Conservation (phyloP, 352 stramenopile genomes). For the Thraustochytrium striatum region DNA sequence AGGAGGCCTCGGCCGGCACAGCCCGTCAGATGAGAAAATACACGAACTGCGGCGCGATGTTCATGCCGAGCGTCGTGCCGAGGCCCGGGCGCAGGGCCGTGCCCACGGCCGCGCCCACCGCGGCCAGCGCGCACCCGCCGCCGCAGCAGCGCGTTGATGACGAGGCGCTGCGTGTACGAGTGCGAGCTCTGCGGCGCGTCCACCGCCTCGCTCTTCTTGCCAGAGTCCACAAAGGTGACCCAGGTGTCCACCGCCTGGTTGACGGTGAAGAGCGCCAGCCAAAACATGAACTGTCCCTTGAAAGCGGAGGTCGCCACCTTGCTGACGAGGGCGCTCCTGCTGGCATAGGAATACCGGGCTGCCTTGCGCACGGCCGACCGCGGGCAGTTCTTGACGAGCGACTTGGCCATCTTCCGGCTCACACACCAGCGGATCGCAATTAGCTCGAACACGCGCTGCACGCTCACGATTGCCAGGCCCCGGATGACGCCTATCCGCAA, state of each 20-base stretch:
- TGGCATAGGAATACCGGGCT: background rate
- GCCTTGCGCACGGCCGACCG: slow-evolving; percentile 28
- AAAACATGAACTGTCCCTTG: slow-evolving; percentile 40
- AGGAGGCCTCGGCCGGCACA: no score
- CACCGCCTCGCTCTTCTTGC: slow-evolving; percentile 7
- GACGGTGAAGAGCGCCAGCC: slow-evolving; percentile 43
- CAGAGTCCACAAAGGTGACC: slow-evolving; percentile 17
- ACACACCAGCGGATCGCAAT: slow-evolving; percentile 18
- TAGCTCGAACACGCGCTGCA: slow-evolving; percentile 30
- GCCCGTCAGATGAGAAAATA: slow-evolving; percentile 41
- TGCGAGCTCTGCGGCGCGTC: background rate
- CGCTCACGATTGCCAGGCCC: slow-evolving; percentile 27
- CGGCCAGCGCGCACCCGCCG: slow-evolving; percentile 19
- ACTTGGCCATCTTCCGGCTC: slow-evolving; percentile 8
- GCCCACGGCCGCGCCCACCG: slow-evolving; percentile 16
- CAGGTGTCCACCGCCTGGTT: slow-evolving; percentile 45
- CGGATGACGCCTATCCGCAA: slow-evolving; percentile 30
- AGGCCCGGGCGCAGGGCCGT: slow-evolving; percentile 15
- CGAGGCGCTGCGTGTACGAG: slow-evolving; percentile 21
- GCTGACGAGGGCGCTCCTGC: background rate
- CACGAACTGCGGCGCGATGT: slow-evolving; percentile 42
- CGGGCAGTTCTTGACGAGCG: slow-evolving; percentile 32
- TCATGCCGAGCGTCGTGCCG: slow-evolving; percentile 40
- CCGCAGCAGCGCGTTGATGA: slow-evolving; percentile 40
- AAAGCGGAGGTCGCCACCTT: slow-evolving; percentile 4